phyloP scores from a whole-genome alignment of 192 early-diverging fungal species.

The Anaeromyces robustus region DNA sequence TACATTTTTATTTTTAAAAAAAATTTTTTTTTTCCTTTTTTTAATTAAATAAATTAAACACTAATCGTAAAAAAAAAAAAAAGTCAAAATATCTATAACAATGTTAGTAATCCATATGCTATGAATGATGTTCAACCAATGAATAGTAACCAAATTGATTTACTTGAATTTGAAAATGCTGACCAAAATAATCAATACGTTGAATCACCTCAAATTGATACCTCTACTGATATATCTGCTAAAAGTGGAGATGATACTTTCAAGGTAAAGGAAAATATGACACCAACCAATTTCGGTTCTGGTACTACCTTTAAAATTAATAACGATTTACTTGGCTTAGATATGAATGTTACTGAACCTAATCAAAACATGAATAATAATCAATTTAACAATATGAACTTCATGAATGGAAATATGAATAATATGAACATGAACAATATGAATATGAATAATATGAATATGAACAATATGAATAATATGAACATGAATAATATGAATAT shows the following conservation, averaged over 20 bases:
- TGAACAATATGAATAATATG: background rate
- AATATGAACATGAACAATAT: background rate
- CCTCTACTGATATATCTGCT: background rate
- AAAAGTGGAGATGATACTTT: background rate
- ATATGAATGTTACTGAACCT: background rate
- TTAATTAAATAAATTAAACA: background rate
- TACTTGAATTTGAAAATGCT: background rate
- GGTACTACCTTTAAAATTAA: background rate
- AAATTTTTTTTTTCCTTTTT: too few species aligned
- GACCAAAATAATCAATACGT: background rate
- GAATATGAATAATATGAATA: background rate
- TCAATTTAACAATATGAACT: background rate
- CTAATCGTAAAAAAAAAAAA: background rate
- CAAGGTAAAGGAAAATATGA: background rate
- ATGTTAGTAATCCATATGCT: background rate
- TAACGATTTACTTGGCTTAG: background rate
- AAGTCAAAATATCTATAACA: background rate
- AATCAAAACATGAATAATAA: background rate
- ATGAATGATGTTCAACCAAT: background rate
- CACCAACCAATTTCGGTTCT: background rate
- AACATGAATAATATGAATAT: background rate
- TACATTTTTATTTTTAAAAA: too few species aligned
- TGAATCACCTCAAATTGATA: background rate
- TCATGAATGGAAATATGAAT: too few species aligned
- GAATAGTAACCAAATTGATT: background rate